A percentile compares a stretch with the other conserved stretches of the same genome.
Conservation (phyloP, 345 rosid species). For the Stellera chamaejasme region DNA sequence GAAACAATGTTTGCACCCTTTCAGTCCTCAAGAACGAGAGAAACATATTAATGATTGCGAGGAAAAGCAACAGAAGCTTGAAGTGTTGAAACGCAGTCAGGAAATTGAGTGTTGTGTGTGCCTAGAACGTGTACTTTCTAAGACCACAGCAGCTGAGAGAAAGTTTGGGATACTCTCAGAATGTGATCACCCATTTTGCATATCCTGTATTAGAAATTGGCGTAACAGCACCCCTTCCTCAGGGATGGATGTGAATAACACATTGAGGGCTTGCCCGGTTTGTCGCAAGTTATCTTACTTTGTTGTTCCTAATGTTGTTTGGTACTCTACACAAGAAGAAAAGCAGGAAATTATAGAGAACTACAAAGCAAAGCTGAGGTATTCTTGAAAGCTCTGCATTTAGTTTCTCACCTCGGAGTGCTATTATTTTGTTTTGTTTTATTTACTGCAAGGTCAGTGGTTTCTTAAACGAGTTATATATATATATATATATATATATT, state of each 20-base stretch:
- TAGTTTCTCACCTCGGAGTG: too few relatives aligned
- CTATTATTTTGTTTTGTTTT: too few relatives aligned
- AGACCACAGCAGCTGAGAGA: constrained; percentile 54
- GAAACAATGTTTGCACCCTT: constrained; percentile 85
- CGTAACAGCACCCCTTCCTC: constrained; percentile 71
- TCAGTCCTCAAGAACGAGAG: constrained; percentile 66
- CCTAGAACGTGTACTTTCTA: constrained; percentile 61
- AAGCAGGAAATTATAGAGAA: constrained; percentile 67
- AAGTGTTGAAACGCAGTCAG: constrained; percentile 47
- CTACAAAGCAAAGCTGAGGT: constrained; percentile 90
- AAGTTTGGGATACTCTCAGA: constrained; percentile 88
- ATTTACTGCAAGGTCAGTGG: too few relatives aligned
- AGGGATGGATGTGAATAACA: constrained; percentile 79
- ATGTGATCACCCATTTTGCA: constrained; percentile 97
- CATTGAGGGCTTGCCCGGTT: constrained; percentile 84
- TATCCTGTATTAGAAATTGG: constrained; percentile 76
- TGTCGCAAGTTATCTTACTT: constrained; percentile 95
- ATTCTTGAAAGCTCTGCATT: constrained; percentile 10
- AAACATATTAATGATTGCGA: constrained; percentile 66
- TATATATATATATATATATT: too few relatives aligned
- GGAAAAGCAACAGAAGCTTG: constrained; percentile 54
- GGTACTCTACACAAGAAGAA: constrained; percentile 79
- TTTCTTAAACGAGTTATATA: too few relatives aligned
- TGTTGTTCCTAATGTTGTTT: constrained; percentile 88
- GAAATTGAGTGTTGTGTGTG: constrained; percentile 70